Evolutionary conservation across 2,329 filamentous ascomycete species (phyloP).

Genomic region (Colletotrichum musae): DNA sequence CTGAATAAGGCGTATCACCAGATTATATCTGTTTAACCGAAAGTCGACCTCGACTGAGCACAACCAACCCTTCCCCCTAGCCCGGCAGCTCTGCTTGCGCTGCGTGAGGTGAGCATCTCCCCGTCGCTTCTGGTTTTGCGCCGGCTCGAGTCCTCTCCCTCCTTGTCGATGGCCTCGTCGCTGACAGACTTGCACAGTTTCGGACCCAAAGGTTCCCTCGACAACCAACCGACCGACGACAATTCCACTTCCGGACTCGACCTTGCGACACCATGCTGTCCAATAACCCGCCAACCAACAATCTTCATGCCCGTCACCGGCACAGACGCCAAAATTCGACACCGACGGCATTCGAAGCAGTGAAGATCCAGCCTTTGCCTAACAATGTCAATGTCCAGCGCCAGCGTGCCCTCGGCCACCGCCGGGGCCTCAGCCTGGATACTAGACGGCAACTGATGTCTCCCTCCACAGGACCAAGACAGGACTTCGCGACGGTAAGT

Average conservation of each 20-base stretch:
- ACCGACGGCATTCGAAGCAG: conserved; percentile 81
- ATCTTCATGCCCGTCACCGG: conserved; percentile 80
- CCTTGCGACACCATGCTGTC: conserved; percentile 84
- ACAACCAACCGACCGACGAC: conserved; percentile 67
- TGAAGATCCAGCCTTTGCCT: conserved; percentile 77
- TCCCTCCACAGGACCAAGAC: conserved; percentile 52
- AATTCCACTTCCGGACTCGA: conserved; percentile 74
- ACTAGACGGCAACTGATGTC: conserved; percentile 73
- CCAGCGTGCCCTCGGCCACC: conserved; percentile 70
- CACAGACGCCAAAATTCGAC: conserved; percentile 93
- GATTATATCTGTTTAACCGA: conserved; percentile 43
- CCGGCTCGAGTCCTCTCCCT: background rate
- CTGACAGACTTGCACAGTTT: conserved; percentile 55
- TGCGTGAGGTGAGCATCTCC: conserved; percentile 79
- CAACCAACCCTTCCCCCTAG: conserved; percentile 60
- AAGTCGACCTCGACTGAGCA: conserved; percentile 65
- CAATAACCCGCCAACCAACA: conserved; percentile 72
- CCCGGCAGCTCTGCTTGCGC: conserved; percentile 87
- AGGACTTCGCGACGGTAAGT: conserved; percentile 69
- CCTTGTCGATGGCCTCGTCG: conserved; percentile 28
- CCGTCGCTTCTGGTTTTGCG: background rate
- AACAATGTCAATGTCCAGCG: conserved; percentile 63
- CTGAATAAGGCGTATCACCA: conserved; percentile 51
- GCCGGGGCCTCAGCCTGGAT: conserved; percentile 89
- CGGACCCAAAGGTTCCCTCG: conserved; percentile 66